Base-by-base conservation (phyloP, 2,329 filamentous ascomycete genomes). In the Exophiala alcalophila region DNA sequence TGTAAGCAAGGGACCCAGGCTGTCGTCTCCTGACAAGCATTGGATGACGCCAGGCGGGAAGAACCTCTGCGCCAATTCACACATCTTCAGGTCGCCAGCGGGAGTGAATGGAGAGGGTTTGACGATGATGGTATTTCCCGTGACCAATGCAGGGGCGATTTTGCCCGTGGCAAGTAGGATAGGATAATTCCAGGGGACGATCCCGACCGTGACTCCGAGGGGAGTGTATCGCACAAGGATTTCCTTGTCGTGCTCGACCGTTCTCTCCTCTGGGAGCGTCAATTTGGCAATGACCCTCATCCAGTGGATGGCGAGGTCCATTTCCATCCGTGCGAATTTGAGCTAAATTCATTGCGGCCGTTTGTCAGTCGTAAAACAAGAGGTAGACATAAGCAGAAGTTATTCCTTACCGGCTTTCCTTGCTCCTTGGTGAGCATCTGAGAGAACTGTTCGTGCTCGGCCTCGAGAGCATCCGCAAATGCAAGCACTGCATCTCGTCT, bases 31-130 rank as follows among this genome's bases (percentile, higher is more conserved):
- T 38, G 74, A 74, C 2, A 84, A 60, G 0, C 68, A 74, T 55
- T 83, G 78, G 1, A 83, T 58, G 12, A 84, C 76, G 21, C 80
- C 80, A 0, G 76, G 72, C 2, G 78, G 78, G 61, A 82, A 77
- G 61, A 81, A 66, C n/a, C 70, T 57, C 43, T 75, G 69, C 0
- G 71, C 77, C 2, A 83, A 58, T 59, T 84, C 80, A 11, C 69
- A 73, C 11, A 80, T 55, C 60, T 83, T 83, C 24, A 84, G 64
- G 36, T 53, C 44, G 34, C 50, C 45, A 37, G 54, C 55, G 5
- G 71, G 77, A 25, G 73, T 80, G 63, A 69, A 80, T 26, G 68
- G 77, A 0, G 77, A 80, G 0, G 77, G 75, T 54, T 77, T 77
- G 48, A 80, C 67, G 50, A 80, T 77, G 12, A 78, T 62, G n/a